phyloP scores from a whole-genome alignment of 768 basidiomycete species.

The Serendipita indica region DNA sequence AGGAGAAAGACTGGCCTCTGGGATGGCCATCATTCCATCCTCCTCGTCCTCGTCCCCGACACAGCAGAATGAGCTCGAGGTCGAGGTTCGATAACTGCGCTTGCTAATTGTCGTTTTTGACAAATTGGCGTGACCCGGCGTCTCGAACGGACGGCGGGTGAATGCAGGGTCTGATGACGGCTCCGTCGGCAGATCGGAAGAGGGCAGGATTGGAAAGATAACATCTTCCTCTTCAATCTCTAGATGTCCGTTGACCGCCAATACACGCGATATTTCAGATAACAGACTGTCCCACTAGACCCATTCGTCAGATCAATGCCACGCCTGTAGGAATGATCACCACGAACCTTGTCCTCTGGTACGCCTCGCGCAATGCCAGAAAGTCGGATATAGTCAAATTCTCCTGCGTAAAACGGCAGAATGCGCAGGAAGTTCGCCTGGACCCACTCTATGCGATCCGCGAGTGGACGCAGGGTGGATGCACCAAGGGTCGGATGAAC shows the following conservation, averaged over 20 bases:
- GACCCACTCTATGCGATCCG: background rate
- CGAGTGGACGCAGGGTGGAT: background rate
- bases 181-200: background rate
- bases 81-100: background rate
- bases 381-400: constrained; percentile 2
- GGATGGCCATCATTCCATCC: no score
- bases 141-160: background rate
- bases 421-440: constrained; percentile 2
- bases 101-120: background rate
- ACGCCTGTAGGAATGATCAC: background rate
- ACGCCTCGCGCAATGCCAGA: constrained; percentile 4
- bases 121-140: background rate
- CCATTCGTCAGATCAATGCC: background rate
- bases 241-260: background rate
- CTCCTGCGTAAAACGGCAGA: background rate
- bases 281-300: background rate
- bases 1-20: no score
- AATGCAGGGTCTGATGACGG: background rate
- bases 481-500: background rate
- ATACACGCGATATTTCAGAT: constrained; percentile 1
- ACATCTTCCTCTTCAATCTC: constrained; percentile 6
- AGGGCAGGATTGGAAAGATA: constrained; percentile 5
- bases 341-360: background rate
- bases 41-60: no score
- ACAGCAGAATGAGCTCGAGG: background rate